A percentile compares a stretch with the other conserved stretches of the same genome.
Evolutionary conservation across 495 filamentous ascomycete genomes (phyloP).

Genomic region (Aspergillus incahuasiensis): DNA sequence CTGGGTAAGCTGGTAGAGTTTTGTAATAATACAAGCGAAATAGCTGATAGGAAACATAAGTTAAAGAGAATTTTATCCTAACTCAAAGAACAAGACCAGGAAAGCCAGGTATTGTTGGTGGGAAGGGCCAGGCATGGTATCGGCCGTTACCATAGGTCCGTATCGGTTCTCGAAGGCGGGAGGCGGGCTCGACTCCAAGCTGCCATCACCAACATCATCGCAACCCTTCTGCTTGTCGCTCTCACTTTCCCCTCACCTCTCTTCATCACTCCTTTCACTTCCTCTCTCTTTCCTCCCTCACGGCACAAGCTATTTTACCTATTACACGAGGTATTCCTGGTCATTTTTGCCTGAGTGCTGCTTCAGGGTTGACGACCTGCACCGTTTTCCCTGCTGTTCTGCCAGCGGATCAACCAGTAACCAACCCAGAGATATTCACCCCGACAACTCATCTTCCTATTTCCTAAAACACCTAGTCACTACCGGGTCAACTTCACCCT

Average conservation of each 20-base stretch:
- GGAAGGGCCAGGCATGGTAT: neutral
- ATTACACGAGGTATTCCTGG: constrained; percentile 5
- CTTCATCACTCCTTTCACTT: neutral
- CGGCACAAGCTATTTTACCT: neutral
- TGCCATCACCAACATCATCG: constrained; percentile 9
- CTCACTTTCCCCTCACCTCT: constrained; percentile 16
- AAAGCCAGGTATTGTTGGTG: too few species aligned
- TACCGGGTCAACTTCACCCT: constrained; percentile 12
- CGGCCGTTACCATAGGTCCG: neutral
- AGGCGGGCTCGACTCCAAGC: neutral
- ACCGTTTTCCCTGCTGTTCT: constrained; percentile 40
- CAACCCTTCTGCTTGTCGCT: constrained; percentile 20
- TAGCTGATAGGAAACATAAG: too few species aligned
- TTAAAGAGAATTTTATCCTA: too few species aligned
- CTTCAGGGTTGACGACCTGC: constrained; percentile 44
- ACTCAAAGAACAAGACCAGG: too few species aligned
- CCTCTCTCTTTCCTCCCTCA: neutral
- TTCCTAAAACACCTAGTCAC: constrained; percentile 5
- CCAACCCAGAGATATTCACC: constrained; percentile 15
- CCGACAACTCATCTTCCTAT: constrained; percentile 19
- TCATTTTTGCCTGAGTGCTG: constrained; percentile 17
- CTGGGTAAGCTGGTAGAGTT: neutral
- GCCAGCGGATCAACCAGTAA: constrained; percentile 17
- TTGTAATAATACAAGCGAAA: too few species aligned
- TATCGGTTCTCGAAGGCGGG: neutral